Base-by-base conservation (phyloP, 139 green algal genomes). In the Chlamydomonas incerta region DNA sequence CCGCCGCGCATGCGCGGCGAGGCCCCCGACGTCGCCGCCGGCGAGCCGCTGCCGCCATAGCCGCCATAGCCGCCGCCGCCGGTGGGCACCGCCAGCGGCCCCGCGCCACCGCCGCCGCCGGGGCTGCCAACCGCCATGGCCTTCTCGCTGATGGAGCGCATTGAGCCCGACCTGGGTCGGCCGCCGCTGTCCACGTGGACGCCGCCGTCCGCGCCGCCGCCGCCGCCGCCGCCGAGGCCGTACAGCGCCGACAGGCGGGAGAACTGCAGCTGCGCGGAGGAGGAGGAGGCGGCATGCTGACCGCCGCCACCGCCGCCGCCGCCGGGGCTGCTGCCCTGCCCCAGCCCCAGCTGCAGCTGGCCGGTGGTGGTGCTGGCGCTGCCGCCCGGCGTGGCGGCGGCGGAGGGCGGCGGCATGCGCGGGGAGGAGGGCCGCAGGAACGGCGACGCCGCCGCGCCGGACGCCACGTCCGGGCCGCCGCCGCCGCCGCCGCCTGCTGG, bases 131-230 rank as follows among this genome's bases (percentile, higher is more conserved):
- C n/a, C 15, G 23, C n/a, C 15, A 37, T 29, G 65, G 46, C 37
- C 57, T 57, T 55, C 8, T 81, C 74, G 74, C 74, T 81, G 20
- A 57, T 35, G 35, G 74, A 81, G 29, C 74, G 74, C 13, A 70
- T 3, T 11, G 31, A 50, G 26, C 47, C 57, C 17, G 63, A 34
- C 2, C 13, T 33, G 63, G 63, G 26, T 50, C 41, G 41, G 63
- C 17, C 63, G 29, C 14, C 13, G 63, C 63, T 23, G 24, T 17
- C 63, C 3, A 24, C 11, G 62, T 62, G 26, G 24, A 35, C 14
- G 47, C 41, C 73, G 52, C 73, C 31, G 73, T 9, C 20, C 52
- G n/a, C 73, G 20, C 33, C 31, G 73, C 29, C 20, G 73, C 50
- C 73, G 20, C 33, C 57, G 55, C 52, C 74, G 74, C 57, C 57